A percentile compares a stretch with the other conserved stretches of the same genome.
Conservation (phyloP, 495 filamentous ascomycete genomes). For the Aspergillus diversus region DNA sequence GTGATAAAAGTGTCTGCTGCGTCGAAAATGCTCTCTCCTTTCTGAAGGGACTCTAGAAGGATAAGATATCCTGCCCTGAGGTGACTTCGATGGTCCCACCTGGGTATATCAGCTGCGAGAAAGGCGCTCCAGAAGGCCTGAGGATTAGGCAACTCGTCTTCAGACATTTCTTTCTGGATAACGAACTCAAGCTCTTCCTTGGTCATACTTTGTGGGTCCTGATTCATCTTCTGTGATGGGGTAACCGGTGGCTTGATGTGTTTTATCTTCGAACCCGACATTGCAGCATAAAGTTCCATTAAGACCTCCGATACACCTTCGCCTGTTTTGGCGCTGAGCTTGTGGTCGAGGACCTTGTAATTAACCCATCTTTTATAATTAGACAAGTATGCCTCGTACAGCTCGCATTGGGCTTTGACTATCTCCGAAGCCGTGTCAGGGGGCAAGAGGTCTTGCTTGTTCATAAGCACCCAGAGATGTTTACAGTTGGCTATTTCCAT, state of each 20-base stretch:
- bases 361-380: background rate
- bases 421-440: background rate
- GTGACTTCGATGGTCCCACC: background rate
- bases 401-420: background rate
- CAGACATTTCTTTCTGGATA: background rate
- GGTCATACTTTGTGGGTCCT: background rate
- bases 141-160: background rate
- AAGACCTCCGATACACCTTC: conserved; percentile 9
- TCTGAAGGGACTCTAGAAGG: background rate
- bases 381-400: conserved; percentile 10
- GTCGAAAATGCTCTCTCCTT: background rate
- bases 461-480: conserved; percentile 6
- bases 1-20: background rate
- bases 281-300: background rate
- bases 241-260: background rate
- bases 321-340: conserved; percentile 9
- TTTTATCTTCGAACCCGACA: background rate
- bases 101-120: background rate
- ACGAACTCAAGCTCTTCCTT: background rate
- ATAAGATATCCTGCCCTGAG: background rate
- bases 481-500: background rate
- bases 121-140: background rate
- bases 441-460: conserved; percentile 4
- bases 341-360: conserved; percentile 8
- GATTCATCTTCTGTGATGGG: background rate